Evolutionary conservation across 1,284 basidiomycete species (phyloP).

Genomic region (Moesziomyces parantarcticus): DNA sequence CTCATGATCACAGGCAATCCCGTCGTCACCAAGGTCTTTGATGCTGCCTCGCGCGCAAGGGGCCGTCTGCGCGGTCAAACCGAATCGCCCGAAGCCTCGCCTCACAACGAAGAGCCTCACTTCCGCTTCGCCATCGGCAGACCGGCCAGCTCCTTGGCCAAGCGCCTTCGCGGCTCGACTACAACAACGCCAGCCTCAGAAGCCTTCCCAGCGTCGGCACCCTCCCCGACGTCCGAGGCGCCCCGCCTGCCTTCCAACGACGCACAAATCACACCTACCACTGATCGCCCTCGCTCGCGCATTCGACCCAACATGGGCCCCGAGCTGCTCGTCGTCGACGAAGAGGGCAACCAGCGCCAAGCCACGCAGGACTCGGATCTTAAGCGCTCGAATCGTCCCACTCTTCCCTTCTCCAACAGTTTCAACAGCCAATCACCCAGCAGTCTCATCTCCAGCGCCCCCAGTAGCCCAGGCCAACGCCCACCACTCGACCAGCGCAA

Average conservation of each 20-base stretch:
- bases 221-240: constrained; percentile 10
- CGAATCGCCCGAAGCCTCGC: constrained; percentile 27
- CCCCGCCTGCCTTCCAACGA: constrained; percentile 8
- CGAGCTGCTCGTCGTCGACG: constrained; percentile 41
- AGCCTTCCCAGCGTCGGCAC: neutral
- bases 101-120: constrained; percentile 19
- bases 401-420: constrained; percentile 17
- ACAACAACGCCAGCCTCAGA: constrained; percentile 21
- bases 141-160: constrained; percentile 20
- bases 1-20: constrained; percentile 55
- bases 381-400: neutral
- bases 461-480: constrained; percentile 5
- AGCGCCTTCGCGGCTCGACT: constrained; percentile 25
- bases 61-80: constrained; percentile 19
- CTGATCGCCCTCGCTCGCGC: constrained; percentile 15
- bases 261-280: neutral
- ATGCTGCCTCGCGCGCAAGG: constrained; percentile 18
- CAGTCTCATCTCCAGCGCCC: constrained; percentile 20
- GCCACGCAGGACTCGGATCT: constrained; percentile 1
- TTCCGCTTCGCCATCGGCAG: constrained; percentile 32
- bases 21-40: constrained; percentile 36
- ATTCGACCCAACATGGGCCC: constrained; percentile 8
- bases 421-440: constrained; percentile 24
- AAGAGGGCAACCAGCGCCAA: constrained; percentile 33
- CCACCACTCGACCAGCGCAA: constrained; percentile 11